Conservation (phyloP, 139 green algal genomes). For the Chlamydomonas asymmetrica region DNA sequence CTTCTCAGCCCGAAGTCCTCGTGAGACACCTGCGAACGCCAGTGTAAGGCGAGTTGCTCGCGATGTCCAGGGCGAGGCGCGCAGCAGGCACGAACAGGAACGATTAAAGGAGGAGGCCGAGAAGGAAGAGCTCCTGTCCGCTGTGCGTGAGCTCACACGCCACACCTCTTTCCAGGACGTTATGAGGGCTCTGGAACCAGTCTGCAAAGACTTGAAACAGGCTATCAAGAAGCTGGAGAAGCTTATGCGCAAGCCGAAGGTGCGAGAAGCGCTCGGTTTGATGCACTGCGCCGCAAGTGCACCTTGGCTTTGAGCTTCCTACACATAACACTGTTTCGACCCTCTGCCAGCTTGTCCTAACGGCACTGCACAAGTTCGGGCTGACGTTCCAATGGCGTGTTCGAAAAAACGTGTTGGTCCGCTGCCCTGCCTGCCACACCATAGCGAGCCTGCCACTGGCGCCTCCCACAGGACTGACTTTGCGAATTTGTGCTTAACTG, state of each 20-base stretch:
- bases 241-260: constrained; percentile 39
- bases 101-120: constrained; percentile 33
- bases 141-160: constrained; percentile 46
- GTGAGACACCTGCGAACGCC: not conserved
- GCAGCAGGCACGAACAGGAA: not conserved
- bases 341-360: too few relatives aligned
- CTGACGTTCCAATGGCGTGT: too few relatives aligned
- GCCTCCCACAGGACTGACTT: too few relatives aligned
- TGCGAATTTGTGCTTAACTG: too few relatives aligned
- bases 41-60: not conserved
- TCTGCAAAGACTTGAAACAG: constrained; percentile 44
- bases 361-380: too few relatives aligned
- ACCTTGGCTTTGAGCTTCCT: too few relatives aligned
- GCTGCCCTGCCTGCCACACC: too few relatives aligned
- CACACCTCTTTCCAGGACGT: constrained; percentile 51
- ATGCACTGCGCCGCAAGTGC: too few relatives aligned
- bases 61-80: not conserved
- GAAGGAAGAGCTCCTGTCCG: constrained; percentile 37
- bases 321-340: too few relatives aligned
- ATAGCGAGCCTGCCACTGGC: too few relatives aligned
- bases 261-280: too few relatives aligned
- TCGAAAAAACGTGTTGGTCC: too few relatives aligned
- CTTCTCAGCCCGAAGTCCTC: not conserved
- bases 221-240: constrained; percentile 66
- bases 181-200: constrained; percentile 39